Conservation (phyloP, 495 filamentous ascomycete species). For the Penicillium cataractarum region DNA sequence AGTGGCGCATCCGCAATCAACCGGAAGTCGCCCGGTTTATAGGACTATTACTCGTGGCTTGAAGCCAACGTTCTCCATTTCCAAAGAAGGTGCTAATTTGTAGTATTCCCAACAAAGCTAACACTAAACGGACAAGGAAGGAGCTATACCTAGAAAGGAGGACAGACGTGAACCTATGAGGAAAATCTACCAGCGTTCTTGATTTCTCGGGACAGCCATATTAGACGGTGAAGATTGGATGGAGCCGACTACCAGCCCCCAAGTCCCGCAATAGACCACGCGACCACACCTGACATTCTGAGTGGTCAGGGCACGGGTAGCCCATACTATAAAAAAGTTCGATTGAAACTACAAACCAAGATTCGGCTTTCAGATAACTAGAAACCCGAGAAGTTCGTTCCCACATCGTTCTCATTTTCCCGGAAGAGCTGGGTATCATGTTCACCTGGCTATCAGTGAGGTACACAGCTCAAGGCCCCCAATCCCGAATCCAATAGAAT, state of each 20-base stretch:
- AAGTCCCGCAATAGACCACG: neutral
- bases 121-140: neutral
- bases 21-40: neutral
- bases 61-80: neutral
- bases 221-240: neutral
- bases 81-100: neutral
- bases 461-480: neutral
- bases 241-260: neutral
- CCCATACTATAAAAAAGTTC: neutral
- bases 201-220: neutral
- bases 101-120: neutral
- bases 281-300: neutral
- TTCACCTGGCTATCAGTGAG: neutral
- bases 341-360: neutral
- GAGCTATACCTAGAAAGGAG: neutral
- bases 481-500: neutral
- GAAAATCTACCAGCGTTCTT: neutral
- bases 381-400: neutral
- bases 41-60: slow-evolving; percentile 1
- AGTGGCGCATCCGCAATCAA: neutral
- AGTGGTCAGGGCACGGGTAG: neutral
- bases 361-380: neutral
- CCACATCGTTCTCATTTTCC: neutral
- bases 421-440: neutral
- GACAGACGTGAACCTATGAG: neutral